Evolutionary conservation across 345 rosid genomes (phyloP).

Genomic region (Eucalyptus urophylla): DNA sequence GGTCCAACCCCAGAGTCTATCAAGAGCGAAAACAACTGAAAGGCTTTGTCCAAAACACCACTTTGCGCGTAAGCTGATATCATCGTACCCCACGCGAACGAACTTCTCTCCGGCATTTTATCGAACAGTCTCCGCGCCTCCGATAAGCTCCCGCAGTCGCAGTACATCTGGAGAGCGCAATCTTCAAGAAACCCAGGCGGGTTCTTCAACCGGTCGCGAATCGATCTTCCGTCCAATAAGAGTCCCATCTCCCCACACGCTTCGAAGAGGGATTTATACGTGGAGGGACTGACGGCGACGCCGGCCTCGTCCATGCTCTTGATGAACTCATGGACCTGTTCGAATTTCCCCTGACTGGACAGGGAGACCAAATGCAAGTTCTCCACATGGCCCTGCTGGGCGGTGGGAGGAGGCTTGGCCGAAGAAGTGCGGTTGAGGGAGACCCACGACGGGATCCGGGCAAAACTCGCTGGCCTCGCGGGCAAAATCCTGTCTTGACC

Average conservation of each 20-base stretch:
- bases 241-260: constrained; percentile 25
- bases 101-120: constrained; percentile 39
- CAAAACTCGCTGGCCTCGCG: constrained; percentile 20
- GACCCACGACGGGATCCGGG: constrained; percentile 41
- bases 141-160: constrained; percentile 34
- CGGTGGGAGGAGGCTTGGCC: neutral
- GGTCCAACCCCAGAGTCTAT: constrained; percentile 17
- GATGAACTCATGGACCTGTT: constrained; percentile 51
- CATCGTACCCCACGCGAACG: constrained; percentile 27
- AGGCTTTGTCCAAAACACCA: constrained; percentile 19
- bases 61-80: constrained; percentile 35
- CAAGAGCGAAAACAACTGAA: constrained; percentile 28
- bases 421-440: constrained; percentile 33
- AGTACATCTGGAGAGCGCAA: constrained; percentile 33
- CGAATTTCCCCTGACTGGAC: constrained; percentile 44
- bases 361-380: constrained; percentile 42
- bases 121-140: constrained; percentile 56
- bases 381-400: constrained; percentile 33
- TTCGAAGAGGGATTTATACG: constrained; percentile 36
- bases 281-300: constrained; percentile 15
- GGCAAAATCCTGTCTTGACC: constrained; percentile 1
- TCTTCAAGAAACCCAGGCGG: constrained; percentile 25
- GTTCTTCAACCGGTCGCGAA: constrained; percentile 23
- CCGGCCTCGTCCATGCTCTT: constrained; percentile 40
- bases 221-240: constrained; percentile 30